Conservation (phyloP, 106 monocot species). For the Allium fistulosum region DNA sequence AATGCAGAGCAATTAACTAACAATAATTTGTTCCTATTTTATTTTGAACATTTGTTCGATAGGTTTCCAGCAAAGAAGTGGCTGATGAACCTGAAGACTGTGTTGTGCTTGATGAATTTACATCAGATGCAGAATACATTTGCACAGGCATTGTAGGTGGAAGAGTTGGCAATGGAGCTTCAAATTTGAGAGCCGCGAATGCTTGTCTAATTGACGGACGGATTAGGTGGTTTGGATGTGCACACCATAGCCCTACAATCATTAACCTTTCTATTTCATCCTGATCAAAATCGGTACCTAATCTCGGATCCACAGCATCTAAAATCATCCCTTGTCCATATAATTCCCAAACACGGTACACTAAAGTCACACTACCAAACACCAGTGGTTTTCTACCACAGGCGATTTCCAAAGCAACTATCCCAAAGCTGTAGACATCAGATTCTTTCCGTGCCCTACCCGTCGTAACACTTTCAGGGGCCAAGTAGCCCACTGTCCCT, state of each 20-base stretch:
- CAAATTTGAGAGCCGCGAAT: constrained; percentile 1
- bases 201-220: constrained; percentile 10
- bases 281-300: constrained; percentile 4
- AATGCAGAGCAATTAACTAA: no score
- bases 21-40: no score
- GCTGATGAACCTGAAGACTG: neutral
- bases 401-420: constrained; percentile 14
- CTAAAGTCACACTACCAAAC: neutral
- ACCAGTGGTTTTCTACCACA: constrained; percentile 14
- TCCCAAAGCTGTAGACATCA: constrained; percentile 22
- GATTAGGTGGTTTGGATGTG: neutral
- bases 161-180: constrained; percentile 9
- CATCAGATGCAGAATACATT: neutral
- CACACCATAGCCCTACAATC: constrained; percentile 16
- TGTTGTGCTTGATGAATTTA: constrained; percentile 1
- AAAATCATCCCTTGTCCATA: constrained; percentile 5
- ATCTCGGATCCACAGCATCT: constrained; percentile 6
- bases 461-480: constrained; percentile 15
- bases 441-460: constrained; percentile 17
- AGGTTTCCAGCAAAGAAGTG: neutral
- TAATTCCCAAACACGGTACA: constrained; percentile 20
- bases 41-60: neutral
- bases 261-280: constrained; percentile 5
- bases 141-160: constrained; percentile 10
- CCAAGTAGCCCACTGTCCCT: constrained; percentile 25